Evolutionary conservation across 768 basidiomycete species (phyloP), one percentile per base, ranked within the genome.

Genomic region (Podaxis rugospora): DNA sequence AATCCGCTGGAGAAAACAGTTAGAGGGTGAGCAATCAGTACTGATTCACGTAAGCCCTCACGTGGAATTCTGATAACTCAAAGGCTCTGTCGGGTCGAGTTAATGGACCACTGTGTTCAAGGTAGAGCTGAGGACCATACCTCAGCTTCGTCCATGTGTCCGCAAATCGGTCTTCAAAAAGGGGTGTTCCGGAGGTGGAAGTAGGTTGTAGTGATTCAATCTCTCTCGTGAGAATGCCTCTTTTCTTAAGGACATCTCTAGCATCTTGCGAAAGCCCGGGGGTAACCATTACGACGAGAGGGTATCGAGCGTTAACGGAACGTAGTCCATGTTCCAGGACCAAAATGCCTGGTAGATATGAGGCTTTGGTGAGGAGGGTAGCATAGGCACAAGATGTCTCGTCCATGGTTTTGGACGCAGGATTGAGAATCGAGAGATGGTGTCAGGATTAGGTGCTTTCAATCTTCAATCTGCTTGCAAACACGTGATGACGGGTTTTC

Each of bases 281-380:
- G 0, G 92, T 90, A 39, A 83, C 81, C 86, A 94, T 90, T 39
- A 88, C 89, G 47, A 93, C 78, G 16, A 95, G 78, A n/a, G 90
- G 86, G 72, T 92, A 93, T 62, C 77, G 77, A 14, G 88, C 86
- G 14, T 78, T 71, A 36, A 85, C 83, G 11, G 76, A 59, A 40
- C 75, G 75, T 49, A 91, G 76, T 28, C 83, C 80, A 61, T 85
- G 69, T 61, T 85, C 71, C 16, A 92, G 72, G 16, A 89, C 85
- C 47, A 91, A 77, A 10, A 84, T 74, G 11, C 87, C 88, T 64
- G 83, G 74, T 7, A 89, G 75, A 72, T 90, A 91, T 5, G 86
- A 83, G 23, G 81, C 71, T 64, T 84, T 86, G 42, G 94, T 94
- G 66, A 95, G 77, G 59, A 96, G 77, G 14, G 92, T 93, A 32